phyloP scores from a whole-genome alignment of 345 rosid species.

The Populus alba region DNA sequence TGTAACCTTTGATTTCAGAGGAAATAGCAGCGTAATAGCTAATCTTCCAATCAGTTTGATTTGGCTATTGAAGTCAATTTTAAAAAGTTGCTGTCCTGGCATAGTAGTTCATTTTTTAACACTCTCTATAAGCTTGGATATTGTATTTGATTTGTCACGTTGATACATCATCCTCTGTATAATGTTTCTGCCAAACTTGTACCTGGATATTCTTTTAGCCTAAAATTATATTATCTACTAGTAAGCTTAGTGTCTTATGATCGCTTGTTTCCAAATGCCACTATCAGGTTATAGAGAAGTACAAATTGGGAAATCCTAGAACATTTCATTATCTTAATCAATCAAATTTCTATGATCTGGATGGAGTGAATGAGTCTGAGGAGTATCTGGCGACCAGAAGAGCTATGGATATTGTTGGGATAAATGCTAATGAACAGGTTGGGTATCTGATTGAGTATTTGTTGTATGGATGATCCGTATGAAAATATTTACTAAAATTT shows the following conservation, averaged over 20 bases:
- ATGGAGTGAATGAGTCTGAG: conserved; percentile 69
- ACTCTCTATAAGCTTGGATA: background rate
- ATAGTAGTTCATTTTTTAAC: background rate
- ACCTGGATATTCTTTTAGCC: background rate
- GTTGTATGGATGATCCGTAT: conserved; percentile 5
- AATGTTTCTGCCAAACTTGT: background rate
- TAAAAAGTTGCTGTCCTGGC: background rate
- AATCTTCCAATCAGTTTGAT: no score
- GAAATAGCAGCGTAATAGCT: no score
- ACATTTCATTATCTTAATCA: conserved; percentile 92
- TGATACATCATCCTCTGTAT: background rate
- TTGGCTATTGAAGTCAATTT: no score
- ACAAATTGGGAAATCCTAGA: conserved; percentile 73
- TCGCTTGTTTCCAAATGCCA: background rate
- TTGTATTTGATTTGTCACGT: background rate
- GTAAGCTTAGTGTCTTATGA: background rate
- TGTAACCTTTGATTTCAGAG: no score
- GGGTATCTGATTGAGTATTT: background rate
- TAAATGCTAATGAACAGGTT: conserved; percentile 86
- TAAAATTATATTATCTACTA: background rate
- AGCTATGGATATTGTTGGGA: conserved; percentile 97
- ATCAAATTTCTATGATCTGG: conserved; percentile 75
- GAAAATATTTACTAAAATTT: conserved; percentile 26
- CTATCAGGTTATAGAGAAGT: conserved; percentile 68
- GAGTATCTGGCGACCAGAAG: conserved; percentile 76